Percentiles rank a stretch among this genome's conserved stretches.
These are phyloP conservation scores for Graphiopsis chlorocephala DNA, from an alignment of 2,329 filamentous ascomycete species.

Conservation along the genomic window DNA sequence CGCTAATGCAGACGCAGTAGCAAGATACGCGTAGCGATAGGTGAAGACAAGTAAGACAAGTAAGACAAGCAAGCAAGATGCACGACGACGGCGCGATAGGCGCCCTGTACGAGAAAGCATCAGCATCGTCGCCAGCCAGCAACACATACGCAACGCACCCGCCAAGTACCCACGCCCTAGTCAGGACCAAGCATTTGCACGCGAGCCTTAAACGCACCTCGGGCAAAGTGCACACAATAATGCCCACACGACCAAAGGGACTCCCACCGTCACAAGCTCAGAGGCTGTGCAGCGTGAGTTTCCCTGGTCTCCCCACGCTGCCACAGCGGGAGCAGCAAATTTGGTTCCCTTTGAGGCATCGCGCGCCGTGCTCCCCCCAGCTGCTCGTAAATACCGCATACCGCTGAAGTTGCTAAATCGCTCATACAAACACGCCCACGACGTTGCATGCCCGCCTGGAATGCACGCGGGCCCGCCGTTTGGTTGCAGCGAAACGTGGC, in stretches of 20 bases:
- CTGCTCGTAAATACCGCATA: conserved; percentile 13
- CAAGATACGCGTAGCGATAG: not conserved
- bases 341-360: conserved; percentile 12
- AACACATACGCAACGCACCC: not conserved
- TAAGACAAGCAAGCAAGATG: not conserved
- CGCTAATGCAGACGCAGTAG: not conserved
- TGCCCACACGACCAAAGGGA: not conserved
- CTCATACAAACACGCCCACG: conserved; percentile 11
- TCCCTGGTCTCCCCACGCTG: not conserved
- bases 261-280: conserved; percentile 3
- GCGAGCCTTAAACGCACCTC: conserved; percentile 5
- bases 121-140: not conserved
- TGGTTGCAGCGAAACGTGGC: not conserved
- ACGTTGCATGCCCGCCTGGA: conserved; percentile 2
- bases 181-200: not conserved
- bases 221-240: not conserved
- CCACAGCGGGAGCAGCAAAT: conserved; percentile 6
- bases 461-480: conserved; percentile 2
- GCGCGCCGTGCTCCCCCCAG: too few relatives aligned
- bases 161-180: not conserved
- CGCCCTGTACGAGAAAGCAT: not conserved
- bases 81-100: not conserved
- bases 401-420: conserved; percentile 3
- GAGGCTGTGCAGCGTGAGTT: conserved; percentile 14
- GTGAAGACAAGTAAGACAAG: not conserved